Percentiles rank a stretch among this genome's conserved stretches.
Conservation (phyloP, 1,284 basidiomycete genomes). For the Earliella scabrosa region DNA sequence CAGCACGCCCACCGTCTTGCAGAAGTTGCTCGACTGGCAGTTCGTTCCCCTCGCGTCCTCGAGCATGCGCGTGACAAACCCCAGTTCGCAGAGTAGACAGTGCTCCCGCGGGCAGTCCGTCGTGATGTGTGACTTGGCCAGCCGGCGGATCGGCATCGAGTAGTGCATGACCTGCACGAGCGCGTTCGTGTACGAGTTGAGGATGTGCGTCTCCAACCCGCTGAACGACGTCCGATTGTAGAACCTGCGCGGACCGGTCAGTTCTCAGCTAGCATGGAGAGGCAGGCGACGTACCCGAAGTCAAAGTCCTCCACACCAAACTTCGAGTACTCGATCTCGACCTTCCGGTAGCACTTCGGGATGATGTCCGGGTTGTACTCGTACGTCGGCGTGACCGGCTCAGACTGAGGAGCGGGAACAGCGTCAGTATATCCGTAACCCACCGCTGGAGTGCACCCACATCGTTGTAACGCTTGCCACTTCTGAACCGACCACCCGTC, state of each 20-base stretch:
- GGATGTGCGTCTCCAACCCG: conserved; percentile 96
- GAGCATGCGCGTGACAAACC: conserved; percentile 95
- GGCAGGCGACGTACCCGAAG: conserved; percentile 71
- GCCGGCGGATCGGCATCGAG: conserved; percentile 72
- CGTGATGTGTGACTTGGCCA: conserved; percentile 92
- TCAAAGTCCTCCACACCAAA: conserved; percentile 99
- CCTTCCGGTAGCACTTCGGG: conserved; percentile 86
- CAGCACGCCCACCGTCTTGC: conserved; percentile 85
- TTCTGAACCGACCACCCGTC: conserved; percentile 77
- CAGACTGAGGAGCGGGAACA: conserved; percentile 39
- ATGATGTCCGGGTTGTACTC: conserved; percentile 63
- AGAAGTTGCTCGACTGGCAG: conserved; percentile 97
- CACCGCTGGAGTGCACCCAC: not conserved
- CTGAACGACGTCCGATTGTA: conserved; percentile 91
- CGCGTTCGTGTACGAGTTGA: conserved; percentile 97
- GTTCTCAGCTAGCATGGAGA: not conserved
- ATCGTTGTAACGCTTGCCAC: conserved; percentile 57
- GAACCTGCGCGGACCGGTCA: conserved; percentile 55
- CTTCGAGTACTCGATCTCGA: conserved; percentile 98
- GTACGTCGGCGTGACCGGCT: conserved; percentile 51
- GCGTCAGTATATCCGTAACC: not conserved
- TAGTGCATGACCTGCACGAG: conserved; percentile 93
- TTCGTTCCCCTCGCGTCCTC: conserved; percentile 94
- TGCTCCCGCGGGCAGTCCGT: conserved; percentile 88
- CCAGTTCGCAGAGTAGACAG: conserved; percentile 94